Conservation (phyloP, 768 basidiomycete species). For the Strobilomyces echinocephalus region DNA sequence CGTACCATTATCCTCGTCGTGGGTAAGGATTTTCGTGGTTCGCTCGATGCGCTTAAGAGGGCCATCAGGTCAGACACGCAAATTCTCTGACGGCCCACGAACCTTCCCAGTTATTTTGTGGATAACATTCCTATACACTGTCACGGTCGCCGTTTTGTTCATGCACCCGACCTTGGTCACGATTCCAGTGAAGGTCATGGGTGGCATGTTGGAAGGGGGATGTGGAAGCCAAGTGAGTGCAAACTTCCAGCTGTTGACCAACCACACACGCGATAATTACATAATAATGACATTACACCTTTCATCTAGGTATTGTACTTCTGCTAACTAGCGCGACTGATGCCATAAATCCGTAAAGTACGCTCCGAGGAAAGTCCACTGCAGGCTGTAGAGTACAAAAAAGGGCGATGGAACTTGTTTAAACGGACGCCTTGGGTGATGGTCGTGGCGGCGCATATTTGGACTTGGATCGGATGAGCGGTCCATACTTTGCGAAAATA, state of each 20-base stretch:
- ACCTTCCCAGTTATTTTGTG: conserved; percentile 79
- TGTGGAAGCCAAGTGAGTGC: background rate
- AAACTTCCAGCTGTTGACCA: too few species aligned
- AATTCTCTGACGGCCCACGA: conserved; percentile 13
- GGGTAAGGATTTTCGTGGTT: conserved; percentile 73
- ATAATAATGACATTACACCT: background rate
- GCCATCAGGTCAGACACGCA: background rate
- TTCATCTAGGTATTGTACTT: background rate
- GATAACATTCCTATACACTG: conserved; percentile 68
- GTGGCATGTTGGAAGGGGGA: conserved; percentile 51
- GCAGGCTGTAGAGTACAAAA: background rate
- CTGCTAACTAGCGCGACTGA: background rate
- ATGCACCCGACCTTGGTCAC: conserved; percentile 81
- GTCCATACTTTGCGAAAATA: conserved; percentile 42
- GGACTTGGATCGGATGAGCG: conserved; percentile 39
- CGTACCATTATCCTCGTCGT: conserved; percentile 71
- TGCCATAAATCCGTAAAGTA: background rate
- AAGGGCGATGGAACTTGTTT: background rate
- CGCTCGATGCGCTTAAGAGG: conserved; percentile 58
- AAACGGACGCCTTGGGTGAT: conserved; percentile 9
- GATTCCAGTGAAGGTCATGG: conserved; percentile 67
- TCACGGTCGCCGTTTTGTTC: conserved; percentile 82
- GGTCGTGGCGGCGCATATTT: conserved; percentile 35
- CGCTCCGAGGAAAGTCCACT: background rate
- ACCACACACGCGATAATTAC: too few species aligned